Base-by-base conservation (phyloP, 2,329 filamentous ascomycete genomes). In the Alternaria incomplexa region DNA sequence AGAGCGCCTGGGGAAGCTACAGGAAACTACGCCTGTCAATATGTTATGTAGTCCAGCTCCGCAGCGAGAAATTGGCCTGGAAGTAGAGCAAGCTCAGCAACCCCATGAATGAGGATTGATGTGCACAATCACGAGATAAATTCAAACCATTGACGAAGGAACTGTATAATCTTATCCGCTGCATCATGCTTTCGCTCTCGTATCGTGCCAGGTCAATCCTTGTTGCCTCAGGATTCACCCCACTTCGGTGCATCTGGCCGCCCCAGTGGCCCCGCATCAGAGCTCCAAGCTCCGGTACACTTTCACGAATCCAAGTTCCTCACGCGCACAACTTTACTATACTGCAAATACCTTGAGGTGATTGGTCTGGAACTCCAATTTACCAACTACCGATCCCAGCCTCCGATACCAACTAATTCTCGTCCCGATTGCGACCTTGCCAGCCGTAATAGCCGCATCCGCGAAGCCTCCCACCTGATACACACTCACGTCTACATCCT, bases 81-180 rank as follows among this genome's bases (percentile, higher is more conserved):
- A 2, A 3, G 28, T 32, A 40, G 12, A 32, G 22, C 13, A 20
- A 40, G 48, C 20, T 40, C 30, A 28, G 23, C 22, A 28, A 23
- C 32, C 28, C 32, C 17, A 20, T 22, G 40, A 46, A 54, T n/a
- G 36, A 28, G 53, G 25, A 45, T 3, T 57, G 45, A 61, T 46
- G 58, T 57, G 46, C 32, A 46, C 13, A 56, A 40, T 45, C n/a
- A 61, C 22, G 58, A 57, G 56, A 50, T 20, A 10, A 57, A 56
- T 28, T 28, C 12, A 55, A 54, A 22, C 25, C 17, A 44, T 22
- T 30, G 28, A 25, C 22, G 32, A 45, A 36, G 32, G 36, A 60
- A 60, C 20, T 28, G n/a, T 28, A 23, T 25, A 30, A 20, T 55
- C 17, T 25, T 25, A 25, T 46, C 23, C 51, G 26, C 25, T 53